Evolutionary conservation across 2,329 filamentous ascomycete genomes (phyloP).

Genomic region (Fusarium camptoceras): DNA sequence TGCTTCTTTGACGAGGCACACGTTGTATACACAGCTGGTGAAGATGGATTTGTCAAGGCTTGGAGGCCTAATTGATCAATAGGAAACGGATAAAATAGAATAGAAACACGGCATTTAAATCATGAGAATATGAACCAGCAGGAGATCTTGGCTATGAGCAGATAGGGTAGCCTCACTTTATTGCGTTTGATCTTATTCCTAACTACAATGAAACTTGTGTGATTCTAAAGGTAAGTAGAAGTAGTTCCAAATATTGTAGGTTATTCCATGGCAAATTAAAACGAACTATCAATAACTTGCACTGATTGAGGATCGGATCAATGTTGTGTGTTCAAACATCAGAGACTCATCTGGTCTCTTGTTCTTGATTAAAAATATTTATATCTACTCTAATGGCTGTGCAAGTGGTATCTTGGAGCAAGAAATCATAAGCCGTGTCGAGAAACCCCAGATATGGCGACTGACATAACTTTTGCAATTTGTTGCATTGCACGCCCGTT

Average conservation of each 20-base stretch:
- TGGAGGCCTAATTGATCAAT: conserved; percentile 57
- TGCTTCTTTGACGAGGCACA: conserved; percentile 72
- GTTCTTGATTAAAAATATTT: conserved; percentile 36
- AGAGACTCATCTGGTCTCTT: not conserved
- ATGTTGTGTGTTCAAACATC: not conserved
- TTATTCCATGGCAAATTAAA: not conserved
- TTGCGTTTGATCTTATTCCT: not conserved
- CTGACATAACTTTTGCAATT: conserved; percentile 39
- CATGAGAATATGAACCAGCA: not conserved
- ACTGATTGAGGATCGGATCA: not conserved
- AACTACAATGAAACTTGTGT: not conserved
- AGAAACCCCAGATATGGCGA: conserved; percentile 27
- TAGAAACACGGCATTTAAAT: not conserved
- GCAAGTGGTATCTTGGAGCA: conserved; percentile 27
- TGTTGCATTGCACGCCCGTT: conserved; percentile 29
- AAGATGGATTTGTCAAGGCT: conserved; percentile 68
- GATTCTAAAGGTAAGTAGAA: not conserved
- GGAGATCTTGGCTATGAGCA: not conserved
- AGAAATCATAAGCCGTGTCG: conserved; percentile 35
- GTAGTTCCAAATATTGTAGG: not conserved
- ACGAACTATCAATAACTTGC: not conserved
- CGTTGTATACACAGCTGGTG: conserved; percentile 68
- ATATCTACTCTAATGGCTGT: conserved; percentile 33
- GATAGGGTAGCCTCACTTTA: not conserved
- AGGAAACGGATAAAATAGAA: not conserved